Evolutionary conservation across 805 yeast species (phyloP), one percentile per base, ranked within the genome.

Genomic region (Danielia oregonensis): DNA sequence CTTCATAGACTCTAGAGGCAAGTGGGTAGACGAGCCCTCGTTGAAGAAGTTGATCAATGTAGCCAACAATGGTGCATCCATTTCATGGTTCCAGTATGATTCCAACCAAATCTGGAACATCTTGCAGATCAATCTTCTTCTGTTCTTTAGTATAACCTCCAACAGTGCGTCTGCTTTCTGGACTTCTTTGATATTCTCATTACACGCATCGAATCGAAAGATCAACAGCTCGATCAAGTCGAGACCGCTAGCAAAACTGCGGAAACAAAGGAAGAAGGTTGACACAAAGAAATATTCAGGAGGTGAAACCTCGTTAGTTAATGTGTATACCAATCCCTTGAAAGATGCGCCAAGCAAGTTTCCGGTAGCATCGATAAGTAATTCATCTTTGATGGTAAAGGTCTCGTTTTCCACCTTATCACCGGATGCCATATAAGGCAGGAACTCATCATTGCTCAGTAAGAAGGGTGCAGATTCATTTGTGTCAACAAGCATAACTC

Each of bases 81-180:
- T 35, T 27, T 71, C 68, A 30, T 74, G 76, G 43, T 79, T 76
- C 96, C 96, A 91, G 54, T 83, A 88, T 33, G 93, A 81, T 57
- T 87, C 95, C 57, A 91, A 62, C 98, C 98, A 91, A 23, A 76
- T 65, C 54, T 79, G 84, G 52, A 88, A 76, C 55, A 82, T 69
- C 44, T 74, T 76, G 45, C 82, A 77, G 25, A 87, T 78, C 30
- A 82, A 59, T 41, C 78, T 76, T 51, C 91, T 65, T 54, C 93
- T 71, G 43, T 71, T 79, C 48, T 74, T 78, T 25, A 76, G 43
- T 43, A 49, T 56, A 7, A 64, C 52, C 30, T 62, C 66, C 23
- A 39, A 35, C 39, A 56, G 52, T 4, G 53, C 42, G 24, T 60
- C 59, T 1, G 27, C 24, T 7, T 35, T 29, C 1, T 39, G 29